Evolutionary conservation across 306 rosid species (phyloP), one percentile per base, ranked within the genome.

Genomic region (Inga oerstediana): DNA sequence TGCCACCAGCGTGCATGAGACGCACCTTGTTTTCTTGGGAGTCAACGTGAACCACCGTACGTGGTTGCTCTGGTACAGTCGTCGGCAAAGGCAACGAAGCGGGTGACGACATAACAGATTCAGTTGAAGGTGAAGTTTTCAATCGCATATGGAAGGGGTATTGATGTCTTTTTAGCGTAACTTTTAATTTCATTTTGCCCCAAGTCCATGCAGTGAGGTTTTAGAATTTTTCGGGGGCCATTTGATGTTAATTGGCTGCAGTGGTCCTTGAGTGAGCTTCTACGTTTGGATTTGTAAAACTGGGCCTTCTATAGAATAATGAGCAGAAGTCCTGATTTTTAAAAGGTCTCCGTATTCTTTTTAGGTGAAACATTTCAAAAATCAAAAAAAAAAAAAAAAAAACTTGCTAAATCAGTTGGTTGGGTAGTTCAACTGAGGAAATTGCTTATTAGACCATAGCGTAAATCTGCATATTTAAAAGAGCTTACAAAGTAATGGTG

Each of bases 1-100:
- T 24, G 93, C 95, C 84, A 91, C 39, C 46, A 91, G 95, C 15
- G 74, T 91, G 95, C 3, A 91, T 91, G 8, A 91, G 87, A 27
- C 91, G 80, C 15, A 91, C 95, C 8, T 93, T 93, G 2, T 89
- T 68, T 24, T 91, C 95, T 44, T 86, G 89, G 1, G 90, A 81
- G 67, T 89, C 93, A 19, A 87, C 85, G 37, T 90, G 67, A 37
- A 91, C 90, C 22, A 85, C 79, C 14, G 91, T 84, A 19, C 87
- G 88, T 14, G 81, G 56, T 22, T 77, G 65, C 76, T 88, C 91
- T 16, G 86, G 17, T 4, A 51, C 79, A 1, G 4, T 22, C 37
- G 46, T 6, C 48, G 74, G 76, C 17, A 76, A 32, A 10, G 12
- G 69, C 20, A 43, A 14, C 10, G 76, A 17, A 13, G 71, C 32